Percentiles rank a stretch among this genome's conserved stretches.
phyloP scores from a whole-genome alignment of 1,284 basidiomycete species.

The Leccinum huronense region DNA sequence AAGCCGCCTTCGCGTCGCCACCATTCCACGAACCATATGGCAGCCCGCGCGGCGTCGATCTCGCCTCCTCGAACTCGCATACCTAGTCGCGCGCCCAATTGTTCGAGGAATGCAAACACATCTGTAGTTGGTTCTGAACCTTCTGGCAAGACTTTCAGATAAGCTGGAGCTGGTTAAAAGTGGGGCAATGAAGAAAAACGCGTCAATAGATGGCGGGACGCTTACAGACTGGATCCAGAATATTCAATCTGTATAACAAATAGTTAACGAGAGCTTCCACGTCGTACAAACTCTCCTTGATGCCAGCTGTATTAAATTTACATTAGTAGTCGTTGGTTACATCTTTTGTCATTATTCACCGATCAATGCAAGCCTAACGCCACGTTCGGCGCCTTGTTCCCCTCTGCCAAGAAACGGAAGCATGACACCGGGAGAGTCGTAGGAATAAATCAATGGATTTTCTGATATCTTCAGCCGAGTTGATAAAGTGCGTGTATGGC shows the following conservation, averaged over 20 bases:
- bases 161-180: conserved; percentile 55
- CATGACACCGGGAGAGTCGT: conserved; percentile 97
- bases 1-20: conserved; percentile 79
- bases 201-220: conserved; percentile 19
- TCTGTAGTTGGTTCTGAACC: conserved; percentile 56
- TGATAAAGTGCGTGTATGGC: conserved; percentile 81
- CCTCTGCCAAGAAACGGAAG: conserved; percentile 92
- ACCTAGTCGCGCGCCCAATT: conserved; percentile 73
- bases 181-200: neutral
- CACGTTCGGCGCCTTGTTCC: conserved; percentile 81
- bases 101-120: conserved; percentile 62
- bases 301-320: conserved; percentile 64
- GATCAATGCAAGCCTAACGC: conserved; percentile 90
- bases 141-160: conserved; percentile 60
- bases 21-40: conserved; percentile 78
- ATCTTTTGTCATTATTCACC: conserved; percentile 48
- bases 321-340: conserved; percentile 7
- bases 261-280: conserved; percentile 83
- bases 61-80: conserved; percentile 78
- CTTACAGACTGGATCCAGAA: conserved; percentile 70
- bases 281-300: conserved; percentile 93
- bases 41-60: conserved; percentile 67
- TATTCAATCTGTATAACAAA: conserved; percentile 84
- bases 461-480: conserved; percentile 79
- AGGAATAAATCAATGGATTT: conserved; percentile 86